phyloP scores from a whole-genome alignment of 495 filamentous ascomycete genomes.

The Aspergillus taichungensis region DNA sequence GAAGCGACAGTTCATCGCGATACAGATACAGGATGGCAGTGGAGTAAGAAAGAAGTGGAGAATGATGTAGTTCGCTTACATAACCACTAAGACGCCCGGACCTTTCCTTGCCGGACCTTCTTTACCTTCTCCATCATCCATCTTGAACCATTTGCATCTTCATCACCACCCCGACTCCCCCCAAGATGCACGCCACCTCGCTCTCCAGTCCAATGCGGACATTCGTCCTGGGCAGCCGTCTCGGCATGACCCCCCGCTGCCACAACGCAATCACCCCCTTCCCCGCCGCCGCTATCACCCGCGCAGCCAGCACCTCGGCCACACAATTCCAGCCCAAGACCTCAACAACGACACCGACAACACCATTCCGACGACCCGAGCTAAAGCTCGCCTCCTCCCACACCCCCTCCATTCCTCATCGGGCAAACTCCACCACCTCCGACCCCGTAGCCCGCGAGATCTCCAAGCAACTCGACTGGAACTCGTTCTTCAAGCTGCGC shows the following conservation, averaged over 20 bases:
- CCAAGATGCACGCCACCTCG: slow-evolving; percentile 16
- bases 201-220: slow-evolving; percentile 24
- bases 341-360: slow-evolving; percentile 8
- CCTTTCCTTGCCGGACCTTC: too few relatives aligned
- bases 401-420: slow-evolving; percentile 24
- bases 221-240: slow-evolving; percentile 17
- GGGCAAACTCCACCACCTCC: slow-evolving; percentile 28
- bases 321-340: slow-evolving; percentile 5
- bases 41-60: too few relatives aligned
- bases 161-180: too few relatives aligned
- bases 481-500: slow-evolving; percentile 86
- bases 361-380: slow-evolving; percentile 12
- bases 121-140: slow-evolving; percentile 1
- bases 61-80: too few relatives aligned
- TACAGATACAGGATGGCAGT: too few relatives aligned
- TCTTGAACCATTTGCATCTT: background rate
- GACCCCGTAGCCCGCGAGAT: slow-evolving; percentile 15
- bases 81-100: too few relatives aligned
- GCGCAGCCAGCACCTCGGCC: slow-evolving; percentile 12
- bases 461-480: slow-evolving; percentile 63
- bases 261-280: slow-evolving; percentile 13
- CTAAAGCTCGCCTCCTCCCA: slow-evolving; percentile 13
- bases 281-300: slow-evolving; percentile 13
- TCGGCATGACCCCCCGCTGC: slow-evolving; percentile 14
- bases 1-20: too few relatives aligned